phyloP scores from a whole-genome alignment of 2,329 filamentous ascomycete species.

The Cordyceps pruinosa region DNA sequence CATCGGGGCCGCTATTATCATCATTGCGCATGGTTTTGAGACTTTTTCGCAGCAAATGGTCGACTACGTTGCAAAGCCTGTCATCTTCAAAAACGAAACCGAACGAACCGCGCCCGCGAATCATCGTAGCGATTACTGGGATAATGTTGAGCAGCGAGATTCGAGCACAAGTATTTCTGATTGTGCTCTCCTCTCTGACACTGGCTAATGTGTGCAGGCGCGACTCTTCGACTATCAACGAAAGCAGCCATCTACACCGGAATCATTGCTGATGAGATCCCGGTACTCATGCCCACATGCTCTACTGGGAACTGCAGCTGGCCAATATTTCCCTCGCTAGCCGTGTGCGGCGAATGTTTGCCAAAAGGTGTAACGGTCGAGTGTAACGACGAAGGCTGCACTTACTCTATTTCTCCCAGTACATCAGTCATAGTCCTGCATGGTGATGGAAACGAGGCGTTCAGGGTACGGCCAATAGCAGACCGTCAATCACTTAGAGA shows the following conservation, averaged over 20 bases:
- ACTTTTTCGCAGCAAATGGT: slow-evolving; percentile 35
- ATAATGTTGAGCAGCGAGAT: slow-evolving; percentile 24
- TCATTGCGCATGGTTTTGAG: slow-evolving; percentile 32
- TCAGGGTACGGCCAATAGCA: slow-evolving; percentile 23
- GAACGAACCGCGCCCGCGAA: slow-evolving; percentile 21
- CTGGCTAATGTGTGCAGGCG: slow-evolving; percentile 12
- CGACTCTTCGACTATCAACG: slow-evolving; percentile 25
- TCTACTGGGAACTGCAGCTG: slow-evolving; percentile 29
- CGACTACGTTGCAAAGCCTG: slow-evolving; percentile 23
- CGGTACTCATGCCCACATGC: slow-evolving; percentile 22
- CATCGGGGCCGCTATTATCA: slow-evolving; percentile 29
- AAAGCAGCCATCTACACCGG: slow-evolving; percentile 33
- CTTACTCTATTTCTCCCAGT: slow-evolving; percentile 23
- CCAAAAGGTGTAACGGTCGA: slow-evolving; percentile 11
- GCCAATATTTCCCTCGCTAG: slow-evolving; percentile 30
- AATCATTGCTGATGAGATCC: slow-evolving; percentile 25
- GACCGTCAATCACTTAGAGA: slow-evolving; percentile 13
- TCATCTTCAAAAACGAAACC: slow-evolving; percentile 15
- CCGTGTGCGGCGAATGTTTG: slow-evolving; percentile 29
- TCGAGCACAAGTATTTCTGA: slow-evolving; percentile 3
- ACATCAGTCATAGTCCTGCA: slow-evolving; percentile 22
- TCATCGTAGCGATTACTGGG: slow-evolving; percentile 29
- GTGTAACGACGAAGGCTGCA: slow-evolving; percentile 22
- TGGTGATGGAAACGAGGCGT: slow-evolving; percentile 20
- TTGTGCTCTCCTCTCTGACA: no score